Evolutionary conservation across 495 filamentous ascomycete genomes (phyloP), one percentile per base, ranked within the genome.

Genomic region (Xylaria nigripes): DNA sequence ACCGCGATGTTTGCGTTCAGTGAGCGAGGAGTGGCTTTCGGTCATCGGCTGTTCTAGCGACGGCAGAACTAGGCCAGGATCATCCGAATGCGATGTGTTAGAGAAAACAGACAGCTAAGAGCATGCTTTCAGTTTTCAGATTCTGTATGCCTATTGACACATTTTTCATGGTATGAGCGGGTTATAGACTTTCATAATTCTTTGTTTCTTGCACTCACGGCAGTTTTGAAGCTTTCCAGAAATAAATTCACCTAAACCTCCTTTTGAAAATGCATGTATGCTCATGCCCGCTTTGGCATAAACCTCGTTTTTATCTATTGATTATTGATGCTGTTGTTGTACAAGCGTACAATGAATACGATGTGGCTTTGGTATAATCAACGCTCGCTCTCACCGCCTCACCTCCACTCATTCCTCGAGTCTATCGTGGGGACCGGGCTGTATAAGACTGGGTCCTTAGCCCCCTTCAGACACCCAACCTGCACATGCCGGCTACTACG

Each of bases 271-370:
- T 42, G 23, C 30, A 24, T 23, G 16, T 3, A 44, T 24, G 29
- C 48, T 19, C 19, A 19, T 44, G 36, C 36, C 36, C n/a, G 40
- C 24, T 23, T 22, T 47, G 51, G 30, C 43, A 48, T 55, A 48
- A n/a, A 47, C 6, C 16, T 36, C 38, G 36, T 55, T 27, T n/a
- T 55, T 30, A 12, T 55, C 53, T 55, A 55, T 44, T 48, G 46
- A 50, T 42, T 47, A 42, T 48, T 45, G 45, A 42, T 49, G 45
- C 19, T 48, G 32, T 36, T 44, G 46, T 55, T 55, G 53, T 55
- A 55, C 46, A 55, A 8, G 30, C 48, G 53, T 55, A 44, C 53
- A 49, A 13, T 43, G 29, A 48, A 24, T 13, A 55, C 36, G 53
- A 18, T 45, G 53, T 48, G 42, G 45, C 38, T 48, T 29, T 36